phyloP scores from a whole-genome alignment of 768 basidiomycete genomes.

The Mycena chlorophos region DNA sequence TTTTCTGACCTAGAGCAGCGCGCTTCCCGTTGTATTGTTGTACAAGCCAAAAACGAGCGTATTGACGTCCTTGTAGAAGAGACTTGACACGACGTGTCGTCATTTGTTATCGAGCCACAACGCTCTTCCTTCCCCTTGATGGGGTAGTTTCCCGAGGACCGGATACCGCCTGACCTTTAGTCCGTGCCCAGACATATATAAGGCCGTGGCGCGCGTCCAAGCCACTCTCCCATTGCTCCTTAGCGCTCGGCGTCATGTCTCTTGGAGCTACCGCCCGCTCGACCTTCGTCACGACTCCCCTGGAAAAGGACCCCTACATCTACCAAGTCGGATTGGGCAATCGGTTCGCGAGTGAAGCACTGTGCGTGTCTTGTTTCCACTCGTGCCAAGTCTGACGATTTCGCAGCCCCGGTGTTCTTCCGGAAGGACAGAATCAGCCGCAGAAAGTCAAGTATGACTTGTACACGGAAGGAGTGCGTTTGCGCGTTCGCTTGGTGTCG shows the following conservation, averaged over 20 bases:
- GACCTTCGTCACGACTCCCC: conserved; percentile 38
- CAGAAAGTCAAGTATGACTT: conserved; percentile 65
- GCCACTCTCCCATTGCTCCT: conserved; percentile 1
- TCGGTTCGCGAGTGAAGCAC: conserved; percentile 53
- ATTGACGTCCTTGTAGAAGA: neutral
- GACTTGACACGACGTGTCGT: neutral
- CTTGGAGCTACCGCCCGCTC: conserved; percentile 42
- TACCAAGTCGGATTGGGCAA: conserved; percentile 65
- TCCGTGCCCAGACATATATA: neutral
- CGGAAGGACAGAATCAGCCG: conserved; percentile 59
- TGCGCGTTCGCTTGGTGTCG: neutral
- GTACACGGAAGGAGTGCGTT: conserved; percentile 57
- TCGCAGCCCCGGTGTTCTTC: conserved; percentile 54
- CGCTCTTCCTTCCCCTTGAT: too few species aligned
- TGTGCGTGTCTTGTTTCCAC: conserved; percentile 38
- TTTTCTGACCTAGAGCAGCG: neutral
- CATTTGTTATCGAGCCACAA: too few species aligned
- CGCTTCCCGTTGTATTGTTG: neutral
- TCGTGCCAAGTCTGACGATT: neutral
- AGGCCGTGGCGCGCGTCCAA: neutral
- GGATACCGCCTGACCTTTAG: neutral
- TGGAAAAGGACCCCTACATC: conserved; percentile 51
- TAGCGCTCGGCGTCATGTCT: conserved; percentile 19
- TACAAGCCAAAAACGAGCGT: neutral
- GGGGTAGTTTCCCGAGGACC: neutral